These are phyloP conservation scores for Diphasiastrum complanatum DNA, from an alignment of 83 land plant genomes.

Conservation along the genomic window DNA sequence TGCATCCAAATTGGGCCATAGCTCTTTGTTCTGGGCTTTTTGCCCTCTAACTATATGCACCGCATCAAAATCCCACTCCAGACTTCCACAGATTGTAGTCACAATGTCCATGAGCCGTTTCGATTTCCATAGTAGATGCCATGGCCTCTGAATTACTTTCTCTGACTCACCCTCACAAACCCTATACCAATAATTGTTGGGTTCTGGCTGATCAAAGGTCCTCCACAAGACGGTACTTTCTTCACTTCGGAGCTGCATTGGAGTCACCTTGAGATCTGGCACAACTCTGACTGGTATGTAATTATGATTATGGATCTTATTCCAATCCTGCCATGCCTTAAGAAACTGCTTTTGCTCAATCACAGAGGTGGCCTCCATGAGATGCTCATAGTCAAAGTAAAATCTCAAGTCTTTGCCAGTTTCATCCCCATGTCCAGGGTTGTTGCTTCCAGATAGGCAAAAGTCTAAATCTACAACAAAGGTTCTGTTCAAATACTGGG, in stretches of 20 bases:
- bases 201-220: slow-evolving; percentile 61
- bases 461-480: slow-evolving; percentile 74
- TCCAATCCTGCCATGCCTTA: slow-evolving; percentile 63
- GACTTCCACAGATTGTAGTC: slow-evolving; percentile 48
- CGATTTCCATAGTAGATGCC: slow-evolving; percentile 90
- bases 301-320: slow-evolving; percentile 39
- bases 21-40: slow-evolving; percentile 59
- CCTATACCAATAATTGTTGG: slow-evolving; percentile 84
- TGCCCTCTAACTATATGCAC: slow-evolving; percentile 82
- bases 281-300: slow-evolving; percentile 34
- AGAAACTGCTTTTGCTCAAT: slow-evolving; percentile 75
- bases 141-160: slow-evolving; percentile 74
- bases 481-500: slow-evolving; percentile 80
- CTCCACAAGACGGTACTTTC: slow-evolving; percentile 63
- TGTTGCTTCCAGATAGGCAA: slow-evolving; percentile 57
- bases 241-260: slow-evolving; percentile 55
- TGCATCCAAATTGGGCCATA: slow-evolving; percentile 72
- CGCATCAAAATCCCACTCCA: slow-evolving; percentile 91
- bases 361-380: slow-evolving; percentile 60
- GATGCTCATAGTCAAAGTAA: slow-evolving; percentile 86
- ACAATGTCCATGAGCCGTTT: slow-evolving; percentile 75
- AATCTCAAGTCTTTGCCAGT: slow-evolving; percentile 79
- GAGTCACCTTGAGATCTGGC: slow-evolving; percentile 53
- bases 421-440: slow-evolving; percentile 54
- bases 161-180: slow-evolving; percentile 94